These are phyloP conservation scores for Talaromyces wortmannii DNA, from an alignment of 495 filamentous ascomycete genomes.

Conservation along the genomic window DNA sequence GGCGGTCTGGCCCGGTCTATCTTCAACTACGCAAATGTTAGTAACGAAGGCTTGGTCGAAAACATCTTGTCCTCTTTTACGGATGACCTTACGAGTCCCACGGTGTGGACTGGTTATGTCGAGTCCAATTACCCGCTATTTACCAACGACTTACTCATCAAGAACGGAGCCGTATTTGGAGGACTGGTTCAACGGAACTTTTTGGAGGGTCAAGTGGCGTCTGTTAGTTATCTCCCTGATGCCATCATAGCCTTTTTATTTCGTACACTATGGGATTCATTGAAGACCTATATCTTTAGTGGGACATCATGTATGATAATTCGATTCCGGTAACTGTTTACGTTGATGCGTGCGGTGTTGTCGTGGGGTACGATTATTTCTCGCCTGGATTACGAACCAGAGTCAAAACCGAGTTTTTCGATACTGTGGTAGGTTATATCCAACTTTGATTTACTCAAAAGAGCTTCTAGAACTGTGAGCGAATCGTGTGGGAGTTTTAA, in stretches of 20 bases:
- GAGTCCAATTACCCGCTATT: slow-evolving; percentile 16
- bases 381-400: slow-evolving; percentile 15
- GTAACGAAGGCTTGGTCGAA: slow-evolving; percentile 17
- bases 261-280: no score
- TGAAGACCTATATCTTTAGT: no score
- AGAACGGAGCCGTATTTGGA: slow-evolving; percentile 12
- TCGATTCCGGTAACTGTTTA: slow-evolving; percentile 17
- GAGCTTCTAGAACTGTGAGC: no score
- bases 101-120: slow-evolving; percentile 12
- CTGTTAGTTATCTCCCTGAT: slow-evolving; percentile 9
- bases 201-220: slow-evolving; percentile 6
- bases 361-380: slow-evolving; percentile 24
- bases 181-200: slow-evolving; percentile 12
- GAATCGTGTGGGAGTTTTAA: no score
- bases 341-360: slow-evolving; percentile 12
- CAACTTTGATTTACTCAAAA: no score
- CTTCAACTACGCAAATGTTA: slow-evolving; percentile 23
- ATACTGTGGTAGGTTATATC: no score
- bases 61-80: slow-evolving; percentile 15
- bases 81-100: not conserved
- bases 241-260: no score
- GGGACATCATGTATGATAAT: slow-evolving; percentile 18
- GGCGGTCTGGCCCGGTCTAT: slow-evolving; percentile 17
- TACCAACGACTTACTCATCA: slow-evolving; percentile 12
- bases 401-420: slow-evolving; percentile 18